These are phyloP conservation scores for Rhododendron vialii DNA, from an alignment of 148 eudicot genomes.

Conservation along the genomic window DNA sequence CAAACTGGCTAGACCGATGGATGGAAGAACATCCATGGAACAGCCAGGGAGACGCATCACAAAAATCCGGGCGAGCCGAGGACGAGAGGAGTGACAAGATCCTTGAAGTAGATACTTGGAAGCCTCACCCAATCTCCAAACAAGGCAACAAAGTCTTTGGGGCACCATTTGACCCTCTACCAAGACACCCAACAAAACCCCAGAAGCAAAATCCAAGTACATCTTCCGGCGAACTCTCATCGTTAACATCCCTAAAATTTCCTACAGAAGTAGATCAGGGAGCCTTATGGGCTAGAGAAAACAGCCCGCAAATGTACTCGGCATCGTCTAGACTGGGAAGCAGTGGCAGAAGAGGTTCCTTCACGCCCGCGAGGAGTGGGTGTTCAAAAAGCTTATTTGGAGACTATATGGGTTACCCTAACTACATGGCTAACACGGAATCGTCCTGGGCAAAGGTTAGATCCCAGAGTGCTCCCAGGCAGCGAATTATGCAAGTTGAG, in stretches of 20 bases:
- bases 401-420: conserved; percentile 42
- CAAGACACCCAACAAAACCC: conserved; percentile 28
- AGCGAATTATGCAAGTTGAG: conserved; percentile 36
- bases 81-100: conserved; percentile 74
- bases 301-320: conserved; percentile 43
- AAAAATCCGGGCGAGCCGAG: conserved; percentile 23
- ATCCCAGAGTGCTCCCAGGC: conserved; percentile 79
- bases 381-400: conserved; percentile 45
- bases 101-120: conserved; percentile 85
- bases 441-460: conserved; percentile 65
- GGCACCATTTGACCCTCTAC: conserved; percentile 28
- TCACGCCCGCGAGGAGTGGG: conserved; percentile 62
- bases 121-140: conserved; percentile 39
- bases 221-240: conserved; percentile 37
- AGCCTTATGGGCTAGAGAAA: conserved; percentile 23
- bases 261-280: conserved; percentile 30
- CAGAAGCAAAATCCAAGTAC: conserved; percentile 40
- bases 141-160: conserved; percentile 21
- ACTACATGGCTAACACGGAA: conserved; percentile 72
- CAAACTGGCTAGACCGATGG: conserved; percentile 65
- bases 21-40: conserved; percentile 57
- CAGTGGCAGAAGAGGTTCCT: conserved; percentile 42
- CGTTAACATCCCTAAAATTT: conserved; percentile 43
- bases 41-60: conserved; percentile 31
- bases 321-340: conserved; percentile 49